Evolutionary conservation across 2,329 filamentous ascomycete species (phyloP).

Genomic region (Aspergillus quadricinctus): DNA sequence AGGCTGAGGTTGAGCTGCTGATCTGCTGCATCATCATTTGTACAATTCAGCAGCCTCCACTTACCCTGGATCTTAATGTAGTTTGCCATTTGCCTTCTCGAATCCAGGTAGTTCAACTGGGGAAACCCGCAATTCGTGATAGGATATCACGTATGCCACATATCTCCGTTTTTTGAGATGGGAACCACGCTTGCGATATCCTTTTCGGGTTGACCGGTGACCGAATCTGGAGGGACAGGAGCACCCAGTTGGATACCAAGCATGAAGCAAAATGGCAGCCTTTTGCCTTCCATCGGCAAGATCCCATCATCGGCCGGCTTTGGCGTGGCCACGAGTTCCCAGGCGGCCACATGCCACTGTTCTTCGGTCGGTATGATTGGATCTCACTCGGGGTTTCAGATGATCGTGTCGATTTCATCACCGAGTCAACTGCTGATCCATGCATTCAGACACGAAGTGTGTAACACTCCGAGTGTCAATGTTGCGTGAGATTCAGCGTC

Average conservation of each 20-base stretch:
- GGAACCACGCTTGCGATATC: not conserved
- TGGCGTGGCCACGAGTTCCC: constrained; percentile 1
- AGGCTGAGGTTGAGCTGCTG: not conserved
- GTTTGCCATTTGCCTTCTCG: not conserved
- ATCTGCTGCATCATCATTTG: not conserved
- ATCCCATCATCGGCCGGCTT: not conserved
- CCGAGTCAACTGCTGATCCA: not conserved
- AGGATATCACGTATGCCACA: not conserved
- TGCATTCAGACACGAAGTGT: not conserved
- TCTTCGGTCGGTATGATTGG: not conserved
- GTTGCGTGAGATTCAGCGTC: not conserved
- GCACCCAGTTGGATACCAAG: not conserved
- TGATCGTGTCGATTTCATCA: not conserved
- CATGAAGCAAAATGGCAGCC: not conserved
- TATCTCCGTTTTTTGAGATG: not conserved
- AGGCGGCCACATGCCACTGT: constrained; percentile 2
- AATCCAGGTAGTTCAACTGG: not conserved
- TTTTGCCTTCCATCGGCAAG: not conserved
- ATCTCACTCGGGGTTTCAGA: not conserved
- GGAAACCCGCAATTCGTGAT: not conserved
- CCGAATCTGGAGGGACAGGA: constrained; percentile 2
- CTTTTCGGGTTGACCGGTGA: constrained; percentile 11
- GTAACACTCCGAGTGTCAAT: not conserved
- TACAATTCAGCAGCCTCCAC: not conserved
- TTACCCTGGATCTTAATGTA: not conserved